These are phyloP conservation scores for Geoglossum glabrum DNA, from an alignment of 495 filamentous ascomycete genomes.

Conservation along the genomic window DNA sequence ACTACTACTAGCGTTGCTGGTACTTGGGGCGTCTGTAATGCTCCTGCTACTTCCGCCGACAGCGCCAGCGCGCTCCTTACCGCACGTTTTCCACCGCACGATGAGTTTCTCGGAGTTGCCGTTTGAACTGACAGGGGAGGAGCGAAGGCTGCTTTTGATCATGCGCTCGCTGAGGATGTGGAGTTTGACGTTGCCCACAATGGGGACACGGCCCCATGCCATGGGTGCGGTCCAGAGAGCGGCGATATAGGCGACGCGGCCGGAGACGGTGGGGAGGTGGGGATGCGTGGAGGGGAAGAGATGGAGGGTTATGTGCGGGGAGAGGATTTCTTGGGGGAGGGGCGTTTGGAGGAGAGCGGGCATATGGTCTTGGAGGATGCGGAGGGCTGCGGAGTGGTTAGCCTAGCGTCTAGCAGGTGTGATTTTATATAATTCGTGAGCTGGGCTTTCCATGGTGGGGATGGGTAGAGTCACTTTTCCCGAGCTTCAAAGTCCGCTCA, in stretches of 20 bases:
- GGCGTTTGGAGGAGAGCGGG: slow-evolving; percentile 69
- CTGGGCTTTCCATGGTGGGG: background rate
- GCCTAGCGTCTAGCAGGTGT: no score
- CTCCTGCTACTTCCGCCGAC: slow-evolving; percentile 8
- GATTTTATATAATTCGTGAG: no score
- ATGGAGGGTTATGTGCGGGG: slow-evolving; percentile 74
- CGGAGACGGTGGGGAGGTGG: slow-evolving; percentile 77
- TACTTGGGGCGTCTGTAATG: slow-evolving; percentile 24
- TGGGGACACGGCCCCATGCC: slow-evolving; percentile 80
- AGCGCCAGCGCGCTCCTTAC: slow-evolving; percentile 19
- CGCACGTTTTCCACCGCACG: slow-evolving; percentile 63
- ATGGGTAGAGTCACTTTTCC: slow-evolving; percentile 45
- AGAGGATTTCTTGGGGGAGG: slow-evolving; percentile 70
- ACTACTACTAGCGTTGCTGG: slow-evolving; percentile 25
- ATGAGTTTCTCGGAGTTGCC: slow-evolving; percentile 55
- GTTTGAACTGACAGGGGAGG: slow-evolving; percentile 14
- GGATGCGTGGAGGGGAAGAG: slow-evolving; percentile 95
- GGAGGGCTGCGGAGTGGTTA: slow-evolving; percentile 38
- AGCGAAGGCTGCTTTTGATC: slow-evolving; percentile 25
- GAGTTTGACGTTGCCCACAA: slow-evolving; percentile 73
- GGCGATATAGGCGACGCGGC: slow-evolving; percentile 74
- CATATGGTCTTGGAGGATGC: slow-evolving; percentile 67
- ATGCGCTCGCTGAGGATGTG: slow-evolving; percentile 78
- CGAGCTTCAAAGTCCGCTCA: slow-evolving; percentile 71
- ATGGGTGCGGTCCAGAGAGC: slow-evolving; percentile 89